Percentiles rank a stretch among this genome's conserved stretches.
phyloP scores from a whole-genome alignment of 176 grass and related monocot species.

The Thalia dealbata region DNA sequence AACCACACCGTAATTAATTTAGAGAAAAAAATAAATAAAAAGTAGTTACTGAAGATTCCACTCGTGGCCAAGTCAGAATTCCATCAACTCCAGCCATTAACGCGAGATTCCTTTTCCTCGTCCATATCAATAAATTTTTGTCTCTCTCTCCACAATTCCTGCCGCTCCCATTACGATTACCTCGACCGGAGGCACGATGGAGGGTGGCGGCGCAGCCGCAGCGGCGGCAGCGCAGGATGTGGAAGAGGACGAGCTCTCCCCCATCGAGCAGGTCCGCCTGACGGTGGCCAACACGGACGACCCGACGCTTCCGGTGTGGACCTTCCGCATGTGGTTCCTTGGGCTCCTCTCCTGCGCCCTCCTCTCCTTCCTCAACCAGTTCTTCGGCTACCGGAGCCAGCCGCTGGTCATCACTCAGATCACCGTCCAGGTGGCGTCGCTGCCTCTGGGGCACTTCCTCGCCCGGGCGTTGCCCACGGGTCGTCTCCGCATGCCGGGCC shows the following conservation, averaged over 20 bases:
- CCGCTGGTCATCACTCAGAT: conserved; percentile 60
- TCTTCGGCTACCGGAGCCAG: conserved; percentile 54
- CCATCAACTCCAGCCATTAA: no score
- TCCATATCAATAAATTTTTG: no score
- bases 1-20: no score
- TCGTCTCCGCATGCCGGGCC: conserved; percentile 23
- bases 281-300: conserved; percentile 56
- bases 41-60: no score
- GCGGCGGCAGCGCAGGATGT: background rate
- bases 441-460: conserved; percentile 50
- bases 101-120: no score
- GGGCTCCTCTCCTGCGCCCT: conserved; percentile 44
- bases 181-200: background rate
- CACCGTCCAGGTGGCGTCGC: conserved; percentile 59
- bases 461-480: conserved; percentile 28
- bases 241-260: conserved; percentile 33
- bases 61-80: no score
- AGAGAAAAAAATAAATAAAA: no score
- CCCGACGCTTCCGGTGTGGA: conserved; percentile 56
- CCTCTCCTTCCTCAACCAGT: conserved; percentile 72
- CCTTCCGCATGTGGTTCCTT: conserved; percentile 71
- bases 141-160: no score
- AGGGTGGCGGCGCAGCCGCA: background rate
- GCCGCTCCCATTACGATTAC: no score
- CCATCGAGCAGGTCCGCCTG: conserved; percentile 61